A percentile compares a stretch with the other conserved stretches of the same genome.
Evolutionary conservation across 1,284 basidiomycete species (phyloP).

Genomic region (Pisolithus thermaeus): DNA sequence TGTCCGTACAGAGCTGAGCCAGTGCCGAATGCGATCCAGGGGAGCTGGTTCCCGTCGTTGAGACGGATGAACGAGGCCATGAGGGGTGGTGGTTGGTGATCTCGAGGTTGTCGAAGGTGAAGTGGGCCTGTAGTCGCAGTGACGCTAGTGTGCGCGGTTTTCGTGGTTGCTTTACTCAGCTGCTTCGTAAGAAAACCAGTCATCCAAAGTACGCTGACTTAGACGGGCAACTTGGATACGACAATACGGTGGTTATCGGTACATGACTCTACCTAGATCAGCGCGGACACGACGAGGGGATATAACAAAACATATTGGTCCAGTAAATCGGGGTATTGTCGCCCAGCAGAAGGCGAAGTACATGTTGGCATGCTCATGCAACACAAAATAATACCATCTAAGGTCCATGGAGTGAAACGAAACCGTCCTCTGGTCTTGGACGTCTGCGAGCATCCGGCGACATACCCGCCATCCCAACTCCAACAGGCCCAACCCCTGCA

Average conservation of each 20-base stretch:
- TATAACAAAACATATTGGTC: too few relatives aligned
- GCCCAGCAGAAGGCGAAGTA: background rate
- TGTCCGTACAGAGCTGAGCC: conserved; percentile 34
- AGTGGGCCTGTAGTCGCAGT: too few relatives aligned
- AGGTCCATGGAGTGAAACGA: conserved; percentile 28
- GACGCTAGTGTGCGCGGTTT: too few relatives aligned
- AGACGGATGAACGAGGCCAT: conserved; percentile 14
- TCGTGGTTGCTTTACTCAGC: too few relatives aligned
- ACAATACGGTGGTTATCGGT: too few relatives aligned
- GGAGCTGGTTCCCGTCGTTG: conserved; percentile 35
- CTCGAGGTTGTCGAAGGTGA: too few relatives aligned
- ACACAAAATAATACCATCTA: conserved; percentile 2
- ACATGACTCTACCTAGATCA: too few relatives aligned
- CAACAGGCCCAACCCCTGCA: conserved; percentile 13
- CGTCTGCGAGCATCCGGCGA: conserved; percentile 35
- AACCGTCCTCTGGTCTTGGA: conserved; percentile 27
- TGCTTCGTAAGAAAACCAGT: too few relatives aligned
- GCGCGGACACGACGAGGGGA: background rate
- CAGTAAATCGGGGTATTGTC: background rate
- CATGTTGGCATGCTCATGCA: background rate
- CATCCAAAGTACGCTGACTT: too few relatives aligned
- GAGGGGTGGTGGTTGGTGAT: background rate
- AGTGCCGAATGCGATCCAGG: conserved; percentile 39
- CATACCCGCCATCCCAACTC: conserved; percentile 30
- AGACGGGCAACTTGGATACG: too few relatives aligned